Percentiles rank a stretch among this genome's conserved stretches.
Evolutionary conservation across 2,329 filamentous ascomycete species (phyloP).

Genomic region (Huntiella abstrusa): DNA sequence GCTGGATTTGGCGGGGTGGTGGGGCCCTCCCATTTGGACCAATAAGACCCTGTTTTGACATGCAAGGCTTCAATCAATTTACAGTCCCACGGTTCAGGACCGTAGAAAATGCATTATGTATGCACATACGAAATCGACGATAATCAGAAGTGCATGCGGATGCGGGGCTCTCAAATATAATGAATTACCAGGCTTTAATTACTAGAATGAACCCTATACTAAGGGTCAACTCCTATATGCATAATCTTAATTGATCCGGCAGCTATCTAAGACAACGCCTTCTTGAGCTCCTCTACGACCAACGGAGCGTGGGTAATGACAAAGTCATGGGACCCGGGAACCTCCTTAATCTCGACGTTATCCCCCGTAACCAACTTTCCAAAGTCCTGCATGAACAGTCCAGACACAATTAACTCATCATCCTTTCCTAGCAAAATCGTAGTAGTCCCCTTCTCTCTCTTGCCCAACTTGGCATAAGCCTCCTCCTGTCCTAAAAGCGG

Average conservation of each 20-base stretch:
- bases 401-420: constrained; percentile 34
- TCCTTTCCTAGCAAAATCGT: constrained; percentile 31
- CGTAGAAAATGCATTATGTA: no score
- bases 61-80: no score
- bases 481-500: constrained; percentile 34
- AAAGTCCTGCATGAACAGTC: constrained; percentile 29
- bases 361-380: constrained; percentile 31
- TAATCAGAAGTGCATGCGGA: no score
- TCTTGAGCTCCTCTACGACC: constrained; percentile 7
- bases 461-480: constrained; percentile 29
- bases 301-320: constrained; percentile 17
- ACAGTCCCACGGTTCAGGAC: no score
- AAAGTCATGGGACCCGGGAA: constrained; percentile 41
- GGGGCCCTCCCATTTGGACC: no score
- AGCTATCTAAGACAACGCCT: not conserved
- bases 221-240: not conserved
- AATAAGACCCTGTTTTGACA: no score
- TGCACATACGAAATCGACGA: no score
- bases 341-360: constrained; percentile 29
- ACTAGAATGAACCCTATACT: no score
- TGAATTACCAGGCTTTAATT: no score
- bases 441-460: constrained; percentile 24
- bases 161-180: no score
- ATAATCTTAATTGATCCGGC: not conserved
- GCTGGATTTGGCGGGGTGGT: no score